Base-by-base conservation (phyloP, 1,139 yeast species). In the Arxiozyma heterogenica region DNA sequence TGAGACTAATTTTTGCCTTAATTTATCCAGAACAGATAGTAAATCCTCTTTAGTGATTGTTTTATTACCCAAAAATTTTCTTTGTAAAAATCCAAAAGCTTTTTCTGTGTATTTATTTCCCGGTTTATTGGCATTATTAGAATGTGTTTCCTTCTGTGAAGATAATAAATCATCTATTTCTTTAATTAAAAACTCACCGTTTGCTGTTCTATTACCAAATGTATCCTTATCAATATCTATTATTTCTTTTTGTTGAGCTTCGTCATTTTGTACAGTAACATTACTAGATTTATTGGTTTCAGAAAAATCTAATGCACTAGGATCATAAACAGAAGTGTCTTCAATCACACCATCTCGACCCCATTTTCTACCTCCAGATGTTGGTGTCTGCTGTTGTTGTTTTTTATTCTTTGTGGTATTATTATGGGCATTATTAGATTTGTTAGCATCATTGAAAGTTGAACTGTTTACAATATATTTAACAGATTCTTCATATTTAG, bases 1-100 rank as follows among this genome's bases (percentile, higher is more conserved):
- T 64, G 78, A 61, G 72, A 76, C 64, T 53, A 84, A 68, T 50
- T 77, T 79, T 58, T 81, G 76, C 61, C 77, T 76, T 56, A 83
- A 69, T 48, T 80, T 78, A 52, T 76, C 72, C 48, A 83, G 62
- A 3, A 83, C 79, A 18, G 79, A 73, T 61, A 74, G 75, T 58
- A 83, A 73, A 64, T 83, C 87, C 50, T 79, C 80, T 4, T 78
- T 76, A 4, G 83, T 67, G 30, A 73, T 71, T 6, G 73, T 70
- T 61, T 82, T 83, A 53, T 87, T 87, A 53, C 87, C 87, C 44
- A 83, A 73, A 52, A 79, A 65, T 59, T 77, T 79, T 56, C 79
- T 75, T 54, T 64, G 65, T 51, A 84, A 68, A 60, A 82, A 83
- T 1, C 81, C 77, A 61, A 83, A 81, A 1, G 82, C 72, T 5